Conservation (phyloP, 163 green algal genomes). For the Chlamydomonas reinhardtii region DNA sequence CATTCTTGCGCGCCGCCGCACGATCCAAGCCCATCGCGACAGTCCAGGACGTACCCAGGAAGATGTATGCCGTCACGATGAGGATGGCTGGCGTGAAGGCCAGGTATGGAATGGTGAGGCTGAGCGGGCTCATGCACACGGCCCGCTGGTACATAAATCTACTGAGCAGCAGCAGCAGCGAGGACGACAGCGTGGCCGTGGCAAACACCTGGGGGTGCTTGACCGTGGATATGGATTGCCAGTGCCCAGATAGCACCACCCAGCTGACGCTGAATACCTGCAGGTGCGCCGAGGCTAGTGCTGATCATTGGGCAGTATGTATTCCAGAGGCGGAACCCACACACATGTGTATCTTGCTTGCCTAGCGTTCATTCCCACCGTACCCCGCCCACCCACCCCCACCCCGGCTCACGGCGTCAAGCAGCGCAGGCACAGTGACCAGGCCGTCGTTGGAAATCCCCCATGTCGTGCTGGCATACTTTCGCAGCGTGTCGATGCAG, state of each 20-base stretch:
- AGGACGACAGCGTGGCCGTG: background rate
- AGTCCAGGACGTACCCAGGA: conserved; percentile 42
- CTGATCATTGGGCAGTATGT: too few species aligned
- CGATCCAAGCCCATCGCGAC: too few species aligned
- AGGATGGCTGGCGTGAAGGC: conserved; percentile 70
- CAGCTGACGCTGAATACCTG: too few species aligned
- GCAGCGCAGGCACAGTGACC: conserved; percentile 9
- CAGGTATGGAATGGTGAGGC: conserved; percentile 69
- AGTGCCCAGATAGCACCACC: too few species aligned
- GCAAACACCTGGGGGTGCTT: conserved; percentile 10
- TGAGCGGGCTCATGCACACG: conserved; percentile 59
- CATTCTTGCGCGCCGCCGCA: too few species aligned
- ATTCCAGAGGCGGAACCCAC: too few species aligned
- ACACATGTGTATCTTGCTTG: too few species aligned
- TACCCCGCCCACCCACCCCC: too few species aligned
- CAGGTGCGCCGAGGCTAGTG: background rate
- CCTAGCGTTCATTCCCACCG: too few species aligned
- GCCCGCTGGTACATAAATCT: conserved; percentile 61
- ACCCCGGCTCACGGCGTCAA: background rate
- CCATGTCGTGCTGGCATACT: conserved; percentile 6
- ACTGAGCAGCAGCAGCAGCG: conserved; percentile 13
- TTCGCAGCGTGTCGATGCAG: conserved; percentile 12
- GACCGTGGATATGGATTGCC: background rate
- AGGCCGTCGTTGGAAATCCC: conserved; percentile 21
- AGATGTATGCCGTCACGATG: conserved; percentile 52